These are phyloP conservation scores for Aspergillus hortae DNA, from an alignment of 2,329 filamentous ascomycete genomes.

Conservation along the genomic window DNA sequence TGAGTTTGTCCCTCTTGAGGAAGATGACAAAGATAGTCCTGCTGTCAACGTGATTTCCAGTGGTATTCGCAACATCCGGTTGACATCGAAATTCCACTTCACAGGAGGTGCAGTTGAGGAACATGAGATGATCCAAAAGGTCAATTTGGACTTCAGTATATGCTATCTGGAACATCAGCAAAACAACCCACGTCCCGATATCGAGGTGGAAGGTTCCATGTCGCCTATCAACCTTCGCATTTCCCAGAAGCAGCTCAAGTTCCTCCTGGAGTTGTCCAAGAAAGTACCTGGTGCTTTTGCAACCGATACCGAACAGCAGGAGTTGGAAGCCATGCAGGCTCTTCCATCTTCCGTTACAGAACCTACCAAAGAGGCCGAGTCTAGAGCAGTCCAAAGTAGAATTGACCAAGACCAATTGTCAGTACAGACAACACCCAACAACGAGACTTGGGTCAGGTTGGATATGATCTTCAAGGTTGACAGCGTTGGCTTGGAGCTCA, in stretches of 20 bases:
- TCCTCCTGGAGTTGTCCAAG: slow-evolving; percentile 79
- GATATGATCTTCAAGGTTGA: slow-evolving; percentile 88
- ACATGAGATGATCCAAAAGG: slow-evolving; percentile 93
- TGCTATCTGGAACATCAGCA: slow-evolving; percentile 83
- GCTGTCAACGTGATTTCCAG: slow-evolving; percentile 86
- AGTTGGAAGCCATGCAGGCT: slow-evolving; percentile 71
- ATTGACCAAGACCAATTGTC: slow-evolving; percentile 50
- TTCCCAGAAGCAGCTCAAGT: slow-evolving; percentile 87
- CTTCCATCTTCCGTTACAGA: slow-evolving; percentile 57
- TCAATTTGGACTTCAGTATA: slow-evolving; percentile 89
- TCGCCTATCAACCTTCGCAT: slow-evolving; percentile 88
- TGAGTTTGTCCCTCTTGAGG: slow-evolving; percentile 79
- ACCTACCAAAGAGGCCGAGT: slow-evolving; percentile 47
- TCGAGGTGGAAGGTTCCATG: slow-evolving; percentile 87
- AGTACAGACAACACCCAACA: slow-evolving; percentile 67
- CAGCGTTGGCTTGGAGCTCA: slow-evolving; percentile 82
- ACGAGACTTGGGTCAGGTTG: slow-evolving; percentile 83
- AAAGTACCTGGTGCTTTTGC: slow-evolving; percentile 86
- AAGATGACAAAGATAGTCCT: slow-evolving; percentile 68
- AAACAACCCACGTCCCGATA: slow-evolving; percentile 76
- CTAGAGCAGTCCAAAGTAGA: slow-evolving; percentile 50
- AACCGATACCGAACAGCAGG: slow-evolving; percentile 65
- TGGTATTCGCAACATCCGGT: slow-evolving; percentile 84
- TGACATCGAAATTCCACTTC: slow-evolving; percentile 89
- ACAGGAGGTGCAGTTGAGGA: slow-evolving; percentile 69